These are phyloP conservation scores for Aspergillus cejpii DNA, from an alignment of 2,329 filamentous ascomycete genomes.

Conservation along the genomic window DNA sequence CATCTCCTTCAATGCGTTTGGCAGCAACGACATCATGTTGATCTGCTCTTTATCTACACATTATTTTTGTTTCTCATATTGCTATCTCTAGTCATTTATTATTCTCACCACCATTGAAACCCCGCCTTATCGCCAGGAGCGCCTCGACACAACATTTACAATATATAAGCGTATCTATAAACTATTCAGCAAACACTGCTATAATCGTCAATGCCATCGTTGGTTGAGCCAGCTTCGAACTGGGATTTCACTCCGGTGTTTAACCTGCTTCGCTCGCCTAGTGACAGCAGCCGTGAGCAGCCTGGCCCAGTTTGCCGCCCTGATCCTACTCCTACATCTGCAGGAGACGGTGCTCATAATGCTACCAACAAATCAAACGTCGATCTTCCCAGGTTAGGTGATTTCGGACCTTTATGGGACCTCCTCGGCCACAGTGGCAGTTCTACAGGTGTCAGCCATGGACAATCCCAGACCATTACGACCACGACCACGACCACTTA, in stretches of 20 bases:
- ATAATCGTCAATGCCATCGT: slow-evolving; percentile 27
- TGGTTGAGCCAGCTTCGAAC: slow-evolving; percentile 24
- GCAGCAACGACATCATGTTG: slow-evolving; percentile 18
- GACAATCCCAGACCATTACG: slow-evolving; percentile 1
- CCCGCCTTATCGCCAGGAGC: slow-evolving; percentile 2
- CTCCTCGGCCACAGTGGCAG: slow-evolving; percentile 27
- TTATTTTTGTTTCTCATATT: not conserved
- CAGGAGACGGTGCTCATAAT: slow-evolving; percentile 8
- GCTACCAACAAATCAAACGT: slow-evolving; percentile 4
- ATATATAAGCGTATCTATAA: not conserved
- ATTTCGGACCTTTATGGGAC: slow-evolving; percentile 41
- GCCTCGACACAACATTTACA: not conserved
- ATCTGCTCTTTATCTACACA: slow-evolving; percentile 6
- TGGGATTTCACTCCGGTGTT: slow-evolving; percentile 45
- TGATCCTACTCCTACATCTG: slow-evolving; percentile 7
- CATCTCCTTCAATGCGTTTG: slow-evolving; percentile 10
- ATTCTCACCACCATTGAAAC: slow-evolving; percentile 1
- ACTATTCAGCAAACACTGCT: not conserved
- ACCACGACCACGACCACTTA: no score
- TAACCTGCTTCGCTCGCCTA: slow-evolving; percentile 37
- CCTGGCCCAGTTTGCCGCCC: slow-evolving; percentile 9
- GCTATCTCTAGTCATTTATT: slow-evolving; percentile 5
- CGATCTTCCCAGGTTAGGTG: slow-evolving; percentile 32
- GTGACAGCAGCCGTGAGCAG: slow-evolving; percentile 11
- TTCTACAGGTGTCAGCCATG: slow-evolving; percentile 4